phyloP scores from a whole-genome alignment of 1,284 basidiomycete species.

The Omphalotus olearius region DNA sequence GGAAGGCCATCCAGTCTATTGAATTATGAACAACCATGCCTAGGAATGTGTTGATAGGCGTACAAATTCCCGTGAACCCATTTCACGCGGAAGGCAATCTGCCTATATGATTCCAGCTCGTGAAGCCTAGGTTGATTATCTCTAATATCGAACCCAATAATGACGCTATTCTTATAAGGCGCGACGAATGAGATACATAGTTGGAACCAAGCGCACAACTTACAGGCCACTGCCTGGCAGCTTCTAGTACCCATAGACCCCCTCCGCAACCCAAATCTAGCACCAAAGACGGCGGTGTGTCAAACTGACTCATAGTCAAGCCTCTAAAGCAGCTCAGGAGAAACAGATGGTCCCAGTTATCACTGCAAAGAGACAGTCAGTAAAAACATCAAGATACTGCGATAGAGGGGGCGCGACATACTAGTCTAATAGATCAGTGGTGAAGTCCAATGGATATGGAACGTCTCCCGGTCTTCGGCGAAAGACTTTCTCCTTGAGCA shows the following conservation, averaged over 20 bases:
- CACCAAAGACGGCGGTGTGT: constrained; percentile 44
- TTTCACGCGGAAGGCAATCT: constrained; percentile 45
- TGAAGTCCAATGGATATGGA: constrained; percentile 51
- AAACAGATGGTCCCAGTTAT: constrained; percentile 68
- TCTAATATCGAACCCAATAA: constrained; percentile 59
- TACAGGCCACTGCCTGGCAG: constrained; percentile 62
- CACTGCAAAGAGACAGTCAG: constrained; percentile 33
- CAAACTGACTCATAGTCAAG: constrained; percentile 52
- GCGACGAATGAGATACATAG: constrained; percentile 6
- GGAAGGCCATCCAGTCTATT: constrained; percentile 58
- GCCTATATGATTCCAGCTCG: constrained; percentile 27
- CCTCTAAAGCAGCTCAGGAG: constrained; percentile 42
- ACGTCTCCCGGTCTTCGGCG: constrained; percentile 43
- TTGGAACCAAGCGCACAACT: constrained; percentile 20
- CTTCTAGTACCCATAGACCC: constrained; percentile 70
- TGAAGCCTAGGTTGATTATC: constrained; percentile 53
- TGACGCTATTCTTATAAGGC: constrained; percentile 39
- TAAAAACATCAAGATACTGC: constrained; percentile 7
- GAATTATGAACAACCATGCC: constrained; percentile 10
- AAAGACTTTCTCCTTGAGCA: constrained; percentile 35
- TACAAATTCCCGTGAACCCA: constrained; percentile 71
- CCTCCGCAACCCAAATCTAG: constrained; percentile 81
- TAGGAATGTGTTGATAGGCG: constrained; percentile 17
- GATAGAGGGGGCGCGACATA: constrained; percentile 28
- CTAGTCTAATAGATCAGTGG: constrained; percentile 48